Base-by-base conservation (phyloP, 148 eudicot genomes). In the Rhododendron simsii region DNA sequence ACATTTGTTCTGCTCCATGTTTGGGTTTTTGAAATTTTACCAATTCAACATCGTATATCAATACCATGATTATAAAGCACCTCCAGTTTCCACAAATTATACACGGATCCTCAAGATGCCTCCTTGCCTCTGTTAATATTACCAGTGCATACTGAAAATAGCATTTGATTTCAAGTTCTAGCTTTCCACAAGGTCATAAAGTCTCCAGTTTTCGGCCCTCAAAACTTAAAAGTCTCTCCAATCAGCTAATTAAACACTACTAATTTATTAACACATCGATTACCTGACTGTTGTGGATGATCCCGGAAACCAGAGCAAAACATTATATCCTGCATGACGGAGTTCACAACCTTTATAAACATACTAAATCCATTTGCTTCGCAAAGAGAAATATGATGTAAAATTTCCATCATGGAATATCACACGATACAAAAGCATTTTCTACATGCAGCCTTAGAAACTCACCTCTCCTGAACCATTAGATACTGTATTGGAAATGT, bases 261-360 rank as follows among this genome's bases (percentile, higher is more conserved):
- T 28, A 71, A 63, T 30, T 14, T 44, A 35, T 30, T 63, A 69
- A 26, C 26, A 82, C 28, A 12, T 67, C 28, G 85, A 84, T 71
- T 92, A 96, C 99, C 96, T 83, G 98, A 91, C 85, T 91, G 93
- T 80, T 91, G 89, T 26, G 93, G 89, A 85, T 86, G 93, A 88
- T 94, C 95, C 61, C 73, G 90, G 85, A 92, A 95, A 86, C 89
- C 87, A 48, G 96, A 90, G 91, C 92, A 89, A 47, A 95, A 87
- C 75, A 86, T 85, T 23, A 91, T 84, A 86, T 92, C 95, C 98
- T 95, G 94, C 91, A 91, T 53, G 30, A 48, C 41, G 18, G 78
- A 78, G 79, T 85, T 84, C 67, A 85, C 75, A 53, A 71, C 75
- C 10, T 41, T 85, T 48, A 84, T 79, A 28, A 63, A 79, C 73